Base-by-base conservation (phyloP, 2,329 filamentous ascomycete species). In the Botrytis cinerea region DNA sequence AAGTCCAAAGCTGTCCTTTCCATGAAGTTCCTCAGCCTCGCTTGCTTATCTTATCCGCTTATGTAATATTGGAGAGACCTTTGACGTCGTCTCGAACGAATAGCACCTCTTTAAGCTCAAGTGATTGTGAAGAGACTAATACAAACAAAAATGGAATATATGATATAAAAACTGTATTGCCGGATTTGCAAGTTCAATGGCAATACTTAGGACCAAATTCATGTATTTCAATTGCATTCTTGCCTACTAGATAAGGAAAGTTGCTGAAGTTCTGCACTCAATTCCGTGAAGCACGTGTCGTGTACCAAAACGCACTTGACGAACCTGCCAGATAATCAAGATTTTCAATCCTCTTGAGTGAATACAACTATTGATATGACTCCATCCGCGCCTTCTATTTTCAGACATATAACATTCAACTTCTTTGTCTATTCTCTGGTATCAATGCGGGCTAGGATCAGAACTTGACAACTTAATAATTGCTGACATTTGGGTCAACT, bases 1-100 rank as follows among this genome's bases (percentile, higher is more conserved):
- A 40, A 45, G 38, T 45, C 43, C 38, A 62, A 59, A 70, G 51
- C 57, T 70, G 57, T 70, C 68, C 51, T 70, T 46, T 70, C 68
- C 10, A 28, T 43, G 10, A 61, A 10, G 20, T 70, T 25, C 64
- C 48, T 72, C 46, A 67, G 45, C 40, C 28, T 62, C 43, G 45
- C 46, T 61, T 45, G 64, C 51, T 54, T 48, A 62, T 62, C 25
- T 7, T 18, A 40, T 40, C 22, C 28, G 51, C 51, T 57, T 57
- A 57, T 28, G 51, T 57, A 57, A 54, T 54, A 16, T n/a, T 54
- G n/a, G 12, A n/a, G 48, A n/a, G 25, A n/a, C n/a, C 48, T 51
- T 51, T 51, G 48, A 54, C 25, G 48, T 51, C 48, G 48, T 16
- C 12, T 54, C 48, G 48, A 54, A 54, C 25, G 14, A n/a, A 32